Evolutionary conservation across 2,329 filamentous ascomycete genomes (phyloP), one percentile per base, ranked within the genome.

Genomic region (Ophiocordyceps camponoti-saundersi): DNA sequence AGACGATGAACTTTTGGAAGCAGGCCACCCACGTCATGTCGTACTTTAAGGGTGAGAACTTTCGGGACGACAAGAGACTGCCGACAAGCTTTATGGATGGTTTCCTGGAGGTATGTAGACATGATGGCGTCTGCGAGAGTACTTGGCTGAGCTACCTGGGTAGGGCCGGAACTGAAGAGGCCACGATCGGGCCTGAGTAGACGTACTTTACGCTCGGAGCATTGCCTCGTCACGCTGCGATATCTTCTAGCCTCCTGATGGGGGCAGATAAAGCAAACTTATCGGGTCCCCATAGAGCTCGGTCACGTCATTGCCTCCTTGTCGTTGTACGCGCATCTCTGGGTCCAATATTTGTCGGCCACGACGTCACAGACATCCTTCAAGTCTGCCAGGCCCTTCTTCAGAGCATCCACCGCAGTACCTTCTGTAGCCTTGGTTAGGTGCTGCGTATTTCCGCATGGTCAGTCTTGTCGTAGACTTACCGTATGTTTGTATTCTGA

Each of bases 1-100:
- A 98, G 75, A 98, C 85, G 47, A 79, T 98, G 73, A 98, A 98
- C 71, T 98, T 85, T 75, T 98, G 92, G 92, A 95, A 95, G 69
- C 92, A 98, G 68, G 75, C 89, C 51, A 85, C 85, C 53, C 92
- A 98, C 65, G 77, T 98, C 56, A 87, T 98, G 77, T 88, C 92
- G 58, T 98, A 95, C 68, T 98, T 96, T 75, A 80, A 89, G 62
- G 75, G 80, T 57, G 89, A 96, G 65, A 77, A 74, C 65, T 77
- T 77, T 62, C 69, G 86, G 79, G 72, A 86, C 79, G 64, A 83
- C 72, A 64, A 86, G 56, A 79, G 78, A 62, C 68, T 95, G 66
- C 90, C 90, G 39, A 79, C 79, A 58, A 92, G 78, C 71, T 98
- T 98, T 70, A 93, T 98, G 70, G 76, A 80, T 56, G 87, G 87